Evolutionary conservation across 202 grass and related monocot species (phyloP).

Genomic region (Schoenoplectus tabernaemontani): DNA sequence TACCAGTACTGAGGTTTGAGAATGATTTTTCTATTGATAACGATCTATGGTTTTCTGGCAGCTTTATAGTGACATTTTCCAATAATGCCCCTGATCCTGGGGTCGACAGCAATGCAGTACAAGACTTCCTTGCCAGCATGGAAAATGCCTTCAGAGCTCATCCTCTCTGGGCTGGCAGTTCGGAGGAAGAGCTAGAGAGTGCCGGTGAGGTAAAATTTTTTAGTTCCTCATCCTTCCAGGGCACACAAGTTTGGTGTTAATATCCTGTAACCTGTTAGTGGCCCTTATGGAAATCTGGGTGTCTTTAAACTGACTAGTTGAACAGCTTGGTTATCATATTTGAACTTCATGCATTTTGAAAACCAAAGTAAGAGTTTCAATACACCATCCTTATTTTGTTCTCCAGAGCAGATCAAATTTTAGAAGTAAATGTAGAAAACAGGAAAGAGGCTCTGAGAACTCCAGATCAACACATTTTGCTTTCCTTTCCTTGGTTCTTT

Average conservation of each 20-base stretch:
- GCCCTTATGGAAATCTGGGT: too few relatives aligned
- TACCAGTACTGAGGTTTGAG: background rate
- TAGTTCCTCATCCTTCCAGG: background rate
- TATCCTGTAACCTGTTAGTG: too few relatives aligned
- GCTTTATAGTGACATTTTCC: slow-evolving; percentile 87
- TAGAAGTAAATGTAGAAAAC: background rate
- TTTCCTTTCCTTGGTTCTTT: background rate
- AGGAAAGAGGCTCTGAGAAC: background rate
- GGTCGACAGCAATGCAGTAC: slow-evolving; percentile 63
- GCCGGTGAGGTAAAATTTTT: slow-evolving; percentile 74
- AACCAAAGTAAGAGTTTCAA: background rate
- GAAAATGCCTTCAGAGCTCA: slow-evolving; percentile 88
- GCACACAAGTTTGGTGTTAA: too few relatives aligned
- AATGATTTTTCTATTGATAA: background rate
- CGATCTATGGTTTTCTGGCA: slow-evolving; percentile 18
- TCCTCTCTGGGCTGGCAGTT: slow-evolving; percentile 90
- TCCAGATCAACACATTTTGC: background rate
- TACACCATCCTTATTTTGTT: background rate
- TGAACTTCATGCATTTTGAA: background rate
- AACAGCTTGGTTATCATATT: too few relatives aligned
- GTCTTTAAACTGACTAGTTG: too few relatives aligned
- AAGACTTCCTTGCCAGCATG: slow-evolving; percentile 89
- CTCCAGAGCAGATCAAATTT: background rate
- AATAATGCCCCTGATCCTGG: slow-evolving; percentile 90
- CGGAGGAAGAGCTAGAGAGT: slow-evolving; percentile 95